These are phyloP conservation scores for Thinopyrum elongatum DNA, from an alignment of 176 grass and related monocot species.

Conservation along the genomic window DNA sequence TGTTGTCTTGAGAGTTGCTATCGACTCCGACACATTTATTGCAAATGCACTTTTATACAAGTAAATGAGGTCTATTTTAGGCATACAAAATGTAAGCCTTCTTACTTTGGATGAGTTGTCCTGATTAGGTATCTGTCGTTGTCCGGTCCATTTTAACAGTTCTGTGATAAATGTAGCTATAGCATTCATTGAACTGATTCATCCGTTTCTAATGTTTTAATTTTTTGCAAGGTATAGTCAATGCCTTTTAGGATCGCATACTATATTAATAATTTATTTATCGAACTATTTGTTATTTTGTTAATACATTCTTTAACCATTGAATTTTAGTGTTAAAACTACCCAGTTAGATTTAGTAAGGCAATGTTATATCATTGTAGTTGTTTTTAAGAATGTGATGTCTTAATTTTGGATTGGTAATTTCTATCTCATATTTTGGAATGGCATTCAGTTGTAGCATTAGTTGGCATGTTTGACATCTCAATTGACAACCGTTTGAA, in stretches of 20 bases:
- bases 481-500: constrained; percentile 12
- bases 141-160: neutral
- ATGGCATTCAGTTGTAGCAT: neutral
- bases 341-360: neutral
- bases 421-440: constrained; percentile 5
- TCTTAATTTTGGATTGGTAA: neutral
- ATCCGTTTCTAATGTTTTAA: neutral
- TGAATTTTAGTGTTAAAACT: neutral
- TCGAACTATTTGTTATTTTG: neutral
- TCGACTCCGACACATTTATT: neutral
- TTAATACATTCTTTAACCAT: neutral
- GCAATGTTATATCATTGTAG: constrained; percentile 1
- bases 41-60: neutral
- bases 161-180: neutral
- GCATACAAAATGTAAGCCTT: constrained; percentile 1
- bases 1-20: constrained; percentile 8
- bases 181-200: neutral
- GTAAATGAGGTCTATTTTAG: constrained; percentile 1
- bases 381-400: neutral
- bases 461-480: constrained; percentile 7
- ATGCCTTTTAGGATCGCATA: neutral
- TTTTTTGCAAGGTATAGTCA: neutral
- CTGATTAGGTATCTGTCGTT: neutral
- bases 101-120: neutral
- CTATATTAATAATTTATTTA: neutral